A percentile compares a stretch with the other conserved stretches of the same genome.
Evolutionary conservation across 2,329 filamentous ascomycete genomes (phyloP).

Genomic region (Ascomycota sp.): DNA sequence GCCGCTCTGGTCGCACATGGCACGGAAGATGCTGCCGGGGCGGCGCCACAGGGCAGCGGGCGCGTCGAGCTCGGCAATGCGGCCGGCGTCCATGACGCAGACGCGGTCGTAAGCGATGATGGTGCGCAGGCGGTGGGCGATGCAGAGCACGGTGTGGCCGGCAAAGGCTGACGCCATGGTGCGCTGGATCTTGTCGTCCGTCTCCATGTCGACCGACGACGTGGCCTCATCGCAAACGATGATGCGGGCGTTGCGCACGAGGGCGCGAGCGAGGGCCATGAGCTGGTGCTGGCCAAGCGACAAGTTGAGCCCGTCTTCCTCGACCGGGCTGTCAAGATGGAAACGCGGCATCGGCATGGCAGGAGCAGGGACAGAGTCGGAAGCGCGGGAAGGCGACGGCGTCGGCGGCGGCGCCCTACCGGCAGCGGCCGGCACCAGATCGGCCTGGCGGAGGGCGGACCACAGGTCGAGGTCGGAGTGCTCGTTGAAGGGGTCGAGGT

Average conservation of each 20-base stretch:
- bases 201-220: conserved; percentile 83
- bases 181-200: conserved; percentile 81
- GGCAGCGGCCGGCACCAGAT: conserved; percentile 44
- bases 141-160: conserved; percentile 76
- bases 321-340: conserved; percentile 65
- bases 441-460: conserved; percentile 57
- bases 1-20: conserved; percentile 78
- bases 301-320: conserved; percentile 92
- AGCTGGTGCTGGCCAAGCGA: conserved; percentile 87
- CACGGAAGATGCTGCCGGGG: conserved; percentile 54
- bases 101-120: conserved; percentile 92
- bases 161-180: conserved; percentile 74
- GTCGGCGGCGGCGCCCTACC: no score
- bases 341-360: conserved; percentile 48
- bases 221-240: conserved; percentile 97
- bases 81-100: conserved; percentile 83
- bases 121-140: conserved; percentile 78
- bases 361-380: conserved; percentile 31
- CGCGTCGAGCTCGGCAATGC: conserved; percentile 68
- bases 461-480: conserved; percentile 61
- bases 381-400: no score
- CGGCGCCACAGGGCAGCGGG: conserved; percentile 54
- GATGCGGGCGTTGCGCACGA: conserved; percentile 74
- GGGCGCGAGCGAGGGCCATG: conserved; percentile 79
- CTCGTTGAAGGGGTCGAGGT: conserved; percentile 64